Conservation (phyloP, 2,329 filamentous ascomycete genomes). For the Epichloe gansuensis region DNA sequence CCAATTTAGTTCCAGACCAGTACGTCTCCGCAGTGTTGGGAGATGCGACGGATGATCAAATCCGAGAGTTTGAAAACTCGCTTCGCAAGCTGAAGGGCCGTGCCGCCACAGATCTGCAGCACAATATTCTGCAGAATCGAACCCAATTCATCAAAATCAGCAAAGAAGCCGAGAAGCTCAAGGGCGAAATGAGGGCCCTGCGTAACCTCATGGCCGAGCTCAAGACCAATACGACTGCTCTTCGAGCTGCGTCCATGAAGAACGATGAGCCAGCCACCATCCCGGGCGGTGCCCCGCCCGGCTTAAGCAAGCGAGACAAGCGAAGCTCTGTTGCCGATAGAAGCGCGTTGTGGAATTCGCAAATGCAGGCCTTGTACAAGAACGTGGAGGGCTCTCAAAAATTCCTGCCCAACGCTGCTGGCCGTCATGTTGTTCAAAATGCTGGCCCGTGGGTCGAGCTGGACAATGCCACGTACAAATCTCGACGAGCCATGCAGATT, state of each 20-base stretch:
- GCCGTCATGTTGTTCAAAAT: conserved; percentile 89
- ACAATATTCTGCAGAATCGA: conserved; percentile 92
- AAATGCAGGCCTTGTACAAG: conserved; percentile 76
- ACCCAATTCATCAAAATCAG: conserved; percentile 99
- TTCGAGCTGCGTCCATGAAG: conserved; percentile 47
- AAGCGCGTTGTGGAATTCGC: conserved; percentile 54
- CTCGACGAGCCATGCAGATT: conserved; percentile 76
- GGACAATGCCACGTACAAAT: conserved; percentile 95
- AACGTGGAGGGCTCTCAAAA: conserved; percentile 97
- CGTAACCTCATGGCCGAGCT: conserved; percentile 87
- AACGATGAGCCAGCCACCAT: conserved; percentile 34
- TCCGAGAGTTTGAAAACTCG: conserved; percentile 66
- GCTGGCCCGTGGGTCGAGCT: conserved; percentile 91
- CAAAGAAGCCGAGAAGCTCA: conserved; percentile 96
- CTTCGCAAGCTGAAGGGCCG: conserved; percentile 66
- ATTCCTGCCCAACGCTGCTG: conserved; percentile 78
- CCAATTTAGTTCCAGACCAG: conserved; percentile 66
- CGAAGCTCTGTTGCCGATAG: conserved; percentile 74
- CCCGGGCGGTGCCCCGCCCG: conserved; percentile 38
- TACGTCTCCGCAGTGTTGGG: conserved; percentile 64
- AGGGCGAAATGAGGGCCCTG: conserved; percentile 86
- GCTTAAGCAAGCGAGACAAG: conserved; percentile 61
- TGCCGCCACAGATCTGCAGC: conserved; percentile 75
- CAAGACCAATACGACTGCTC: conserved; percentile 60
- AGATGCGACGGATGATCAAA: conserved; percentile 80